phyloP scores from a whole-genome alignment of 441 rosid species.

The Pelargonium citronellum region DNA sequence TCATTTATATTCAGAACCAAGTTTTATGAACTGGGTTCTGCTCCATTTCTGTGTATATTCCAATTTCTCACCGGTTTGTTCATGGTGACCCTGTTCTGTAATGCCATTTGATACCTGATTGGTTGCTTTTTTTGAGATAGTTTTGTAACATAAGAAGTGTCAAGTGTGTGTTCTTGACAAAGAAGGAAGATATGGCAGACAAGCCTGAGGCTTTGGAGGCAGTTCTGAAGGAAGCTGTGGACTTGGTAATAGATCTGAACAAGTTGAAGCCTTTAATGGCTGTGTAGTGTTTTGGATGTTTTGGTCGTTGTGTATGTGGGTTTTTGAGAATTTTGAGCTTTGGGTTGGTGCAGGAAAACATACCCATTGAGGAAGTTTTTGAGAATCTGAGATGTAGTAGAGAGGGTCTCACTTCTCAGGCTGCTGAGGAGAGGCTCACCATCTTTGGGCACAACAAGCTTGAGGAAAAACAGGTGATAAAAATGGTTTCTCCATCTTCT shows the following conservation, averaged over 20 bases:
- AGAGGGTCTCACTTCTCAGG: constrained; percentile 44
- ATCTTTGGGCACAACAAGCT: constrained; percentile 60
- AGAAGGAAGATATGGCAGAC: constrained; percentile 16
- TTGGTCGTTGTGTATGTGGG: not conserved
- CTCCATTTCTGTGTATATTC: not conserved
- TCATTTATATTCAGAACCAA: not conserved
- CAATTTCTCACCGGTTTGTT: not conserved
- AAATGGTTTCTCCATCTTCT: too few species aligned
- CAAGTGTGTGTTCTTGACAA: not conserved
- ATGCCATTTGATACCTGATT: too few species aligned
- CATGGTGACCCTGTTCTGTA: not conserved
- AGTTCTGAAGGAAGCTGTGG: constrained; percentile 30
- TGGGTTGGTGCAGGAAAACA: constrained; percentile 37
- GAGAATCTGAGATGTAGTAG: constrained; percentile 45
- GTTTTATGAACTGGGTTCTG: not conserved
- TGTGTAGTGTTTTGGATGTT: constrained; percentile 10
- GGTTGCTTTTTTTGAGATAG: not conserved
- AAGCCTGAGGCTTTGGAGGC: constrained; percentile 26
- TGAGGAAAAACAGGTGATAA: constrained; percentile 41
- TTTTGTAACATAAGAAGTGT: not conserved
- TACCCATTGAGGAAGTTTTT: constrained; percentile 50
- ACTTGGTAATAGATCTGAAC: constrained; percentile 53
- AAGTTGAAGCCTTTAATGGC: constrained; percentile 22
- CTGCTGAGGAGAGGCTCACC: constrained; percentile 42
- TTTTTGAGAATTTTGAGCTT: constrained; percentile 7